Evolutionary conservation across 345 rosid species (phyloP).

Genomic region (Schrenkiella parvula): DNA sequence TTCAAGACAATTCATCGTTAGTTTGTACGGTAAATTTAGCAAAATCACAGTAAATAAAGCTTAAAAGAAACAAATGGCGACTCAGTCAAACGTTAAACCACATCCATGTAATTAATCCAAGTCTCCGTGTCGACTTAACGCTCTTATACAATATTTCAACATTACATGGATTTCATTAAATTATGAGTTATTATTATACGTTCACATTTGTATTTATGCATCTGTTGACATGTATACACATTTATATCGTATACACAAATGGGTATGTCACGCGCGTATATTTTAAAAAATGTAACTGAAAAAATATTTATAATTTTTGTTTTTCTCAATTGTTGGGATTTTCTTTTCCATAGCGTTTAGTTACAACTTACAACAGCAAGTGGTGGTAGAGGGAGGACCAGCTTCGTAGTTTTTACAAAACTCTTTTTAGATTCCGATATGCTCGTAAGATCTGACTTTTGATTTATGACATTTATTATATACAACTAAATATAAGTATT

Average conservation of each 20-base stretch:
- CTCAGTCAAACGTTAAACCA: no score
- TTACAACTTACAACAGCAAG: constrained; percentile 18
- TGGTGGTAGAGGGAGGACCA: constrained; percentile 21
- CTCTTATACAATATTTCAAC: not conserved
- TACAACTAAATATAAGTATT: not conserved
- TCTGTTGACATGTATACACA: not conserved
- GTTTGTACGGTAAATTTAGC: no score
- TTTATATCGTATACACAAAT: not conserved
- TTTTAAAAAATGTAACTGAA: not conserved
- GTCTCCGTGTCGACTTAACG: constrained; percentile 19
- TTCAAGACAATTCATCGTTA: no score
- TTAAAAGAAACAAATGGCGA: no score
- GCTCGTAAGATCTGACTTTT: constrained; percentile 26
- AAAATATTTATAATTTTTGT: not conserved
- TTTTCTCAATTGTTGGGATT: not conserved
- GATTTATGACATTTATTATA: not conserved
- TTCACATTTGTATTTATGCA: not conserved
- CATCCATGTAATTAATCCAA: no score
- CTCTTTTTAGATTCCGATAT: constrained; percentile 19
- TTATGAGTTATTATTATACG: not conserved
- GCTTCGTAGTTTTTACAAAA: not conserved
- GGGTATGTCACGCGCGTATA: not conserved
- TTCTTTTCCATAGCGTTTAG: not conserved
- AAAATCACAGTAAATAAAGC: no score
- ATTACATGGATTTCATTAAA: not conserved